Percentiles rank a stretch among this genome's conserved stretches.
These are phyloP conservation scores for Ogataea parapolymorpha DNA, from an alignment of 805 yeast genomes.

Conservation along the genomic window DNA sequence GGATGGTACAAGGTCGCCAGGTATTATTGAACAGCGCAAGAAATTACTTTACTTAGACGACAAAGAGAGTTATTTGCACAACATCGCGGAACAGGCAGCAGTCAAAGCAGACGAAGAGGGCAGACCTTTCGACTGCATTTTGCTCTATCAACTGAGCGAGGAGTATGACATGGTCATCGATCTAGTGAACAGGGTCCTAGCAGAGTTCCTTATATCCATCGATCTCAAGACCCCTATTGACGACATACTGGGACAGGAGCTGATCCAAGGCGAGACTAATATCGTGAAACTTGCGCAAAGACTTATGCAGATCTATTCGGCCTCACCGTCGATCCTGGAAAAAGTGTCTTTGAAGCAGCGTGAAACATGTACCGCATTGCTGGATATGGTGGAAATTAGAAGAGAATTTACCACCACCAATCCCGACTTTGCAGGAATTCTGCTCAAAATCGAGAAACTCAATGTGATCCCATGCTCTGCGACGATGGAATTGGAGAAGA, in stretches of 20 bases:
- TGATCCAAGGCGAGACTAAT: slow-evolving; percentile 41
- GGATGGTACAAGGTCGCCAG: slow-evolving; percentile 76
- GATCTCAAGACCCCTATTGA: slow-evolving; percentile 38
- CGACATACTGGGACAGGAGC: slow-evolving; percentile 19
- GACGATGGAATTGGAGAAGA: slow-evolving; percentile 48
- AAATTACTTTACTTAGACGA: slow-evolving; percentile 55
- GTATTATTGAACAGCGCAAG: slow-evolving; percentile 78
- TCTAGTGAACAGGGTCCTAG: slow-evolving; percentile 69
- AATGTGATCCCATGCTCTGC: slow-evolving; percentile 62
- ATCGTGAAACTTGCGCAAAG: slow-evolving; percentile 46
- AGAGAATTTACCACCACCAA: slow-evolving; percentile 47
- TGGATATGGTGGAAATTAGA: slow-evolving; percentile 68
- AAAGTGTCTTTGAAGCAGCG: slow-evolving; percentile 52
- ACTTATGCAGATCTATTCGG: slow-evolving; percentile 43
- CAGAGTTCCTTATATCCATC: slow-evolving; percentile 70
- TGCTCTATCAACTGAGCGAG: slow-evolving; percentile 83
- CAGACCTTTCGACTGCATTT: slow-evolving; percentile 75
- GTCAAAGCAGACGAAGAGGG: slow-evolving; percentile 89
- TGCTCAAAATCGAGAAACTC: slow-evolving; percentile 53
- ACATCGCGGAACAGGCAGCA: slow-evolving; percentile 83
- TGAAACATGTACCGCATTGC: slow-evolving; percentile 61
- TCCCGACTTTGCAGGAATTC: slow-evolving; percentile 46
- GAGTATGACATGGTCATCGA: slow-evolving; percentile 79
- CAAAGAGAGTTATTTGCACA: slow-evolving; percentile 57
- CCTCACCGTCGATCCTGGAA: slow-evolving; percentile 58